Conservation (phyloP, 352 stramenopile genomes). For the Phytophthora megakarya region DNA sequence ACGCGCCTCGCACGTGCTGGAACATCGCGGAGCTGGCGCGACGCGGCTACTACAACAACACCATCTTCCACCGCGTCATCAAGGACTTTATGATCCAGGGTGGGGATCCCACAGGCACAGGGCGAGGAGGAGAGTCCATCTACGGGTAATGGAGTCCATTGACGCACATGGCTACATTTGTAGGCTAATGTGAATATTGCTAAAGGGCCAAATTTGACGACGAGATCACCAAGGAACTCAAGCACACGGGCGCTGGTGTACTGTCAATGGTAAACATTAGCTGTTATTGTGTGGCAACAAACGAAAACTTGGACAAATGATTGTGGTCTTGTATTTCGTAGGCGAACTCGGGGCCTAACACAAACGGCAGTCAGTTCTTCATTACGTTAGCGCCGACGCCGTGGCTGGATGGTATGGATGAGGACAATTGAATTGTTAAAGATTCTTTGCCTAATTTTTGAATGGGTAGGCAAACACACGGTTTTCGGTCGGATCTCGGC, state of each 20-base stretch:
- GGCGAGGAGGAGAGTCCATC: slow-evolving; percentile 91
- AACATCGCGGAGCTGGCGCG: slow-evolving; percentile 93
- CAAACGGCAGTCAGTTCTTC: slow-evolving; percentile 95
- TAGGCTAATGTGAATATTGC: slow-evolving; percentile 5
- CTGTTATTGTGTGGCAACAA: not conserved
- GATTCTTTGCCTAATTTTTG: slow-evolving; percentile 10
- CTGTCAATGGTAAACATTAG: slow-evolving; percentile 80
- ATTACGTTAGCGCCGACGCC: slow-evolving; percentile 93
- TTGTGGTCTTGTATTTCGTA: slow-evolving; percentile 25
- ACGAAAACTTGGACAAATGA: not conserved
- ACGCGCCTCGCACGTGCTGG: slow-evolving; percentile 92
- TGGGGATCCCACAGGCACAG: slow-evolving; percentile 94
- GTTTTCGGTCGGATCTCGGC: slow-evolving; percentile 92
- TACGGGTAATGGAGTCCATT: slow-evolving; percentile 70
- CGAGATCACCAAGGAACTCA: slow-evolving; percentile 92
- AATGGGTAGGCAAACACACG: slow-evolving; percentile 93
- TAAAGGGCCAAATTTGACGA: slow-evolving; percentile 93
- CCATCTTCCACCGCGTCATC: slow-evolving; percentile 96
- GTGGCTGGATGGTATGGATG: slow-evolving; percentile 88
- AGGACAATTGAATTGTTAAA: not conserved
- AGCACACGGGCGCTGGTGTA: slow-evolving; percentile 93
- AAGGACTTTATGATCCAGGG: slow-evolving; percentile 97
- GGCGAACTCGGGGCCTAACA: slow-evolving; percentile 92
- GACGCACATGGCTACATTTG: slow-evolving; percentile 6
- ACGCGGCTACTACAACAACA: slow-evolving; percentile 95